Percentiles rank a stretch among this genome's conserved stretches.
Evolutionary conservation across 495 filamentous ascomycete genomes (phyloP).

Genomic region (Hypoxylon perforatum): DNA sequence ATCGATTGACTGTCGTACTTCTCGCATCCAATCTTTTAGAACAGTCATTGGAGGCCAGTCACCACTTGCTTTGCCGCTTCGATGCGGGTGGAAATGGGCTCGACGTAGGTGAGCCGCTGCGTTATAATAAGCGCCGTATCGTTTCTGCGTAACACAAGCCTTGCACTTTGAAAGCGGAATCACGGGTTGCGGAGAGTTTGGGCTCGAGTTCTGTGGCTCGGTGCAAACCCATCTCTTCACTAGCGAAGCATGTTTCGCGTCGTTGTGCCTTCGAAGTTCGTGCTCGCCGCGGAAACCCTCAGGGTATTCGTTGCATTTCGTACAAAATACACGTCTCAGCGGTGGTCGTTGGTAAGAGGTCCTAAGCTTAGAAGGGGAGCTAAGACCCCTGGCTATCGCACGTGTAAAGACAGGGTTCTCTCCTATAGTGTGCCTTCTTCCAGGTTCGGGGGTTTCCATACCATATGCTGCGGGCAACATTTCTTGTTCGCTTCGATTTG

Average conservation of each 20-base stretch:
- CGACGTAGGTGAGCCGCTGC: constrained; percentile 91
- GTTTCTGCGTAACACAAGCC: constrained; percentile 78
- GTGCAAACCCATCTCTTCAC: constrained; percentile 85
- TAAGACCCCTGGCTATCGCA: constrained; percentile 50
- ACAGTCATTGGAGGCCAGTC: constrained; percentile 87
- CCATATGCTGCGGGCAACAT: constrained; percentile 45
- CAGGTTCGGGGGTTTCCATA: constrained; percentile 49
- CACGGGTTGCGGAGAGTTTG: constrained; percentile 63
- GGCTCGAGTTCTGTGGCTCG: constrained; percentile 51
- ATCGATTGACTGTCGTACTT: constrained; percentile 67
- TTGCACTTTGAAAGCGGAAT: constrained; percentile 87
- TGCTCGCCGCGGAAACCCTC: constrained; percentile 95
- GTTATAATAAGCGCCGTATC: constrained; percentile 98
- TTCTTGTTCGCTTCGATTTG: constrained; percentile 40
- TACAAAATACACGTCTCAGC: constrained; percentile 81
- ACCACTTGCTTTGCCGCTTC: constrained; percentile 87
- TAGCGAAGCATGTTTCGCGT: constrained; percentile 77
- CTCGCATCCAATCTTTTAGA: constrained; percentile 86
- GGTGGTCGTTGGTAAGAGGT: constrained; percentile 78
- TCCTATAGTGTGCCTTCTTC: constrained; percentile 60
- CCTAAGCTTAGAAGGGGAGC: constrained; percentile 69
- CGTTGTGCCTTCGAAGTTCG: constrained; percentile 87
- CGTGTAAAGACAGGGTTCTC: constrained; percentile 58
- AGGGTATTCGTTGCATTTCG: constrained; percentile 80
- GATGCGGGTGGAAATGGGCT: constrained; percentile 82